Conservation (phyloP, 495 filamentous ascomycete genomes). For the Lasiosphaeria miniovina region DNA sequence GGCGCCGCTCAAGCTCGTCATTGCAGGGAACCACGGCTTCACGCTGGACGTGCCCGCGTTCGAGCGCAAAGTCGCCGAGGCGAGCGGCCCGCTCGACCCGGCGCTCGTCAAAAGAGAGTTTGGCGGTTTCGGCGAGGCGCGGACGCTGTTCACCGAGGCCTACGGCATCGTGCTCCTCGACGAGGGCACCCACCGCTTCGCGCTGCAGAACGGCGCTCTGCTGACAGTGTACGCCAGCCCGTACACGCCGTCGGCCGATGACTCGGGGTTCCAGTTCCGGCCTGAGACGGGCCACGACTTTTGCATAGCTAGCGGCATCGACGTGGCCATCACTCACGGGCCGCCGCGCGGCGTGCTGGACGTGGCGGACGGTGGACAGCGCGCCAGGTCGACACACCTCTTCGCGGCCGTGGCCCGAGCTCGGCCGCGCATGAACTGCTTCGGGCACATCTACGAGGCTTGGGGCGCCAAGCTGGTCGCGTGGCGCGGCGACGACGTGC, state of each 20-base stretch:
- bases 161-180: slow-evolving; percentile 62
- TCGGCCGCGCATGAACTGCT: slow-evolving; percentile 61
- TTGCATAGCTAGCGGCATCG: slow-evolving; percentile 45
- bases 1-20: slow-evolving; percentile 70
- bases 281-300: slow-evolving; percentile 49
- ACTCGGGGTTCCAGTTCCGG: slow-evolving; percentile 62
- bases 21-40: slow-evolving; percentile 78
- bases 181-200: slow-evolving; percentile 59
- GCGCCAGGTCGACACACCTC: slow-evolving; percentile 54
- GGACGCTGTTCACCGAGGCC: slow-evolving; percentile 18
- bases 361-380: slow-evolving; percentile 23
- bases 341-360: slow-evolving; percentile 62
- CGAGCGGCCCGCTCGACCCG: slow-evolving; percentile 14
- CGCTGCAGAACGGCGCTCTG: slow-evolving; percentile 52
- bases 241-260: slow-evolving; percentile 57
- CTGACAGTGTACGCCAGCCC: slow-evolving; percentile 68
- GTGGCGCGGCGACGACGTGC: slow-evolving; percentile 44
- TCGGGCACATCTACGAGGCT: slow-evolving; percentile 71
- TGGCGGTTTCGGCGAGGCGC: slow-evolving; percentile 20
- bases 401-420: slow-evolving; percentile 52
- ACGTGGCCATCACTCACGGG: slow-evolving; percentile 71
- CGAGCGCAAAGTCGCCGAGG: not conserved
- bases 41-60: slow-evolving; percentile 55
- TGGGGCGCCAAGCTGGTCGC: slow-evolving; percentile 61
- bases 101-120: slow-evolving; percentile 21